These are phyloP conservation scores for Laburnicola sp. DNA, from an alignment of 2,329 filamentous ascomycete species.

Conservation along the genomic window DNA sequence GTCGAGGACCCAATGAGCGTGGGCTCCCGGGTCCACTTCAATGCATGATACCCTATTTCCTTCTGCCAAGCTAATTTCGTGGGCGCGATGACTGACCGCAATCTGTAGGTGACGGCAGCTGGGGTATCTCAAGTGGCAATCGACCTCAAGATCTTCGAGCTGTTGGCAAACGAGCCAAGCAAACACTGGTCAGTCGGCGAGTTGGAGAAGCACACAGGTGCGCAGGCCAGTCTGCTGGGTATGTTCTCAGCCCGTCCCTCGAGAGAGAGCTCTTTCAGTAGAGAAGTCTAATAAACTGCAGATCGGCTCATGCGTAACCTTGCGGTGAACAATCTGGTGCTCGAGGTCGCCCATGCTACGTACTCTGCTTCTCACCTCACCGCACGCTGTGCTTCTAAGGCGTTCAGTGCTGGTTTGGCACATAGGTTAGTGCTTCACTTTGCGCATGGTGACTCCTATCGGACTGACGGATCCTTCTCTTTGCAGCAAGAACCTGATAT, in stretches of 20 bases:
- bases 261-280: too few species aligned
- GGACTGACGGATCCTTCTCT: conserved; percentile 6
- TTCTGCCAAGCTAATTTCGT: background rate
- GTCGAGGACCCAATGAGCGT: conserved; percentile 9
- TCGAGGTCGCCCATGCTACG: conserved; percentile 5
- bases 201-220: conserved; percentile 9
- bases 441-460: background rate
- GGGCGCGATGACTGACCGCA: background rate
- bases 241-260: background rate
- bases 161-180: conserved; percentile 7
- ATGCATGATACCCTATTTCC: conserved; percentile 2
- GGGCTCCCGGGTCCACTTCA: conserved; percentile 6
- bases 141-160: conserved; percentile 10
- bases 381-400: conserved; percentile 7
- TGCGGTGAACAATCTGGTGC: conserved; percentile 6
- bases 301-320: conserved; percentile 9
- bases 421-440: conserved; percentile 6
- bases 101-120: conserved; percentile 8
- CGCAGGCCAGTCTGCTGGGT: conserved; percentile 8
- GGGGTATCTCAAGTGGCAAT: conserved; percentile 9
- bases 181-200: conserved; percentile 8
- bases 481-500: conserved; percentile 8
- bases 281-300: conserved; percentile 3
- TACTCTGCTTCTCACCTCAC: conserved; percentile 10
- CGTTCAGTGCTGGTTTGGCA: conserved; percentile 8